Conservation (phyloP, 2,329 filamentous ascomycete genomes). For the Fusarium tanahbumbuense region DNA sequence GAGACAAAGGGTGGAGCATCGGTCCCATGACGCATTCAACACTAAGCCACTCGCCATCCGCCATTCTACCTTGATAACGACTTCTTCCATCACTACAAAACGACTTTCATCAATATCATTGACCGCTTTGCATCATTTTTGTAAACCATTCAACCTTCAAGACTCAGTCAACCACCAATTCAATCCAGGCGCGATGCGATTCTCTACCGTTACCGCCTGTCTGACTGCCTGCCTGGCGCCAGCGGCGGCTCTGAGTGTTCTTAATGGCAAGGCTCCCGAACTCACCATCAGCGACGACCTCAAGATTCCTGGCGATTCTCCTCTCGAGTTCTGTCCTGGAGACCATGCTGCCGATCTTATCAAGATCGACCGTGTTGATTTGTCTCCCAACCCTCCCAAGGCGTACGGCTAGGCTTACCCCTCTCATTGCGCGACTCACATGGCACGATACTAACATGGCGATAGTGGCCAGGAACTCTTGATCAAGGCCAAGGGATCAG, state of each 20-base stretch:
- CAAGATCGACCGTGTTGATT: conserved; percentile 80
- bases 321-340: conserved; percentile 78
- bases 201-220: conserved; percentile 58
- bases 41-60: conserved; percentile 45
- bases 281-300: conserved; percentile 62
- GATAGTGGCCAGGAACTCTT: conserved; percentile 78
- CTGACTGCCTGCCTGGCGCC: conserved; percentile 60
- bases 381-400: conserved; percentile 86
- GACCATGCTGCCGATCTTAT: conserved; percentile 78
- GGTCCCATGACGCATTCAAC: conserved; percentile 55
- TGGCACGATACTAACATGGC: conserved; percentile 40
- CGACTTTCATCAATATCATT: conserved; percentile 21
- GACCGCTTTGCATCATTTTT: conserved; percentile 9
- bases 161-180: not conserved
- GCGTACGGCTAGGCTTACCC: conserved; percentile 70
- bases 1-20: conserved; percentile 43
- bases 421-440: conserved; percentile 8
- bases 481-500: conserved; percentile 82
- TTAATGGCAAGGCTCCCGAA: conserved; percentile 49
- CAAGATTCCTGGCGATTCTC: conserved; percentile 85
- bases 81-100: conserved; percentile 33
- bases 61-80: conserved; percentile 43
- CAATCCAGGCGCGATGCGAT: conserved; percentile 47
- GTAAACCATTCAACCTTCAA: not conserved
- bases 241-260: conserved; percentile 58